Evolutionary conservation across 2,329 filamentous ascomycete genomes (phyloP).

Genomic region (Xylaria arbuscula): DNA sequence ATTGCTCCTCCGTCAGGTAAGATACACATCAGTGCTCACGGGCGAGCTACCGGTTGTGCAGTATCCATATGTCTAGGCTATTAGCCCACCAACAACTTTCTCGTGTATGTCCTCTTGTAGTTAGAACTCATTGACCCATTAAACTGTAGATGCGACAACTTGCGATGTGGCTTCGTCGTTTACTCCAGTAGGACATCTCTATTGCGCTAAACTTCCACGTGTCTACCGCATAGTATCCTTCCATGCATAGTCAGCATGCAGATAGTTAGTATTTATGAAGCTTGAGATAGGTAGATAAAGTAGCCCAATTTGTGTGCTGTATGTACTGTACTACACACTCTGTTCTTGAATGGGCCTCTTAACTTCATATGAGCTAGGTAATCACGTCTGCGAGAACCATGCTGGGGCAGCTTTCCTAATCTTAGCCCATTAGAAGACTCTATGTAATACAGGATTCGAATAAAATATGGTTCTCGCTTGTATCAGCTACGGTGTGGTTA

Average conservation of each 20-base stretch:
- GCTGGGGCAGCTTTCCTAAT: too few relatives aligned
- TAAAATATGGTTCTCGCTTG: background rate
- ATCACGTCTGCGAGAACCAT: background rate
- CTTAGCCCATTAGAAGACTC: background rate
- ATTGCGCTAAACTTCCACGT: background rate
- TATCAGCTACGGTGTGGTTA: background rate
- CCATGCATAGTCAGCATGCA: background rate
- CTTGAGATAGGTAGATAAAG: background rate
- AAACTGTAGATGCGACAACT: background rate
- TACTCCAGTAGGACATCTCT: background rate
- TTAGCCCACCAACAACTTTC: background rate
- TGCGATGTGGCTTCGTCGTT: background rate
- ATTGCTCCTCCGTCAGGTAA: background rate
- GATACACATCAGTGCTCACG: background rate
- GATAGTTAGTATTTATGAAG: background rate
- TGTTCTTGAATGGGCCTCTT: background rate
- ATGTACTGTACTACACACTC: background rate
- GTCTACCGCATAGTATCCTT: background rate
- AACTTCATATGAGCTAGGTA: too few relatives aligned
- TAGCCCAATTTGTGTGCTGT: background rate
- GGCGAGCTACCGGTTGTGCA: background rate
- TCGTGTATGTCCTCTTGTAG: constrained; percentile 3
- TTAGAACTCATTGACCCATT: background rate
- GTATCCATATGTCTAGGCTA: background rate
- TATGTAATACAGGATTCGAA: background rate